phyloP scores from a whole-genome alignment of 2,329 filamentous ascomycete genomes.

The Fusarium sp. region DNA sequence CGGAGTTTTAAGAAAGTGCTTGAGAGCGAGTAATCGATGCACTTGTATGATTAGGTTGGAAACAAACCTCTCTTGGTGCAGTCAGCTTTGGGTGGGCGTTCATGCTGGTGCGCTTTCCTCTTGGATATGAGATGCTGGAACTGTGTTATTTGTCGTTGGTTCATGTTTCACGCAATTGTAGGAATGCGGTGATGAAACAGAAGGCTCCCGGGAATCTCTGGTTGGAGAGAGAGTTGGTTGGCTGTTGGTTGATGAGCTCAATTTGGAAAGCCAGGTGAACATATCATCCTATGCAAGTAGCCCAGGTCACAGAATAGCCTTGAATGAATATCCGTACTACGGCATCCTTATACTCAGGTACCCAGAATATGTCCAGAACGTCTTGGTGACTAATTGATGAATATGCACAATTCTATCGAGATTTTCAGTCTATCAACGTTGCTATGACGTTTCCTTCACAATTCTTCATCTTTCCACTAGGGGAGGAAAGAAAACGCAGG shows the following conservation, averaged over 20 bases:
- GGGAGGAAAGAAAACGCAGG: too few species aligned
- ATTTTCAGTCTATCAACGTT: not conserved
- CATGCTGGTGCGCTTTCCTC: slow-evolving; percentile 11
- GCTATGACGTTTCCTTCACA: not conserved
- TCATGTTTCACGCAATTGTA: slow-evolving; percentile 2
- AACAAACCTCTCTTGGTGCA: slow-evolving; percentile 14
- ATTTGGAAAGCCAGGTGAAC: slow-evolving; percentile 4
- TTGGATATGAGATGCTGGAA: not conserved
- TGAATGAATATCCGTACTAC: slow-evolving; percentile 21
- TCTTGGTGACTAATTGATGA: not conserved
- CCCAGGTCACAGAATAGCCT: slow-evolving; percentile 31
- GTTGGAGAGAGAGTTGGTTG: slow-evolving; percentile 7
- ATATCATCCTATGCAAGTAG: slow-evolving; percentile 20
- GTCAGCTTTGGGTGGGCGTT: slow-evolving; percentile 12
- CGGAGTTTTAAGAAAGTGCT: slow-evolving; percentile 69
- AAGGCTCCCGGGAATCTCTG: not conserved
- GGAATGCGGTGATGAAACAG: slow-evolving; percentile 10
- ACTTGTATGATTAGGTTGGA: slow-evolving; percentile 35
- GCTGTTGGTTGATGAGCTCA: slow-evolving; percentile 3
- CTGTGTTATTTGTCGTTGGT: not conserved
- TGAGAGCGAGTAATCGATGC: slow-evolving; percentile 20
- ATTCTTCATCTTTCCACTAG: not conserved
- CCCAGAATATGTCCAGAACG: not conserved
- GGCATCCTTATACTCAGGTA: slow-evolving; percentile 11
- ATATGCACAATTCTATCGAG: not conserved